Conservation (phyloP, 1,284 basidiomycete genomes). For the Somion occarium region DNA sequence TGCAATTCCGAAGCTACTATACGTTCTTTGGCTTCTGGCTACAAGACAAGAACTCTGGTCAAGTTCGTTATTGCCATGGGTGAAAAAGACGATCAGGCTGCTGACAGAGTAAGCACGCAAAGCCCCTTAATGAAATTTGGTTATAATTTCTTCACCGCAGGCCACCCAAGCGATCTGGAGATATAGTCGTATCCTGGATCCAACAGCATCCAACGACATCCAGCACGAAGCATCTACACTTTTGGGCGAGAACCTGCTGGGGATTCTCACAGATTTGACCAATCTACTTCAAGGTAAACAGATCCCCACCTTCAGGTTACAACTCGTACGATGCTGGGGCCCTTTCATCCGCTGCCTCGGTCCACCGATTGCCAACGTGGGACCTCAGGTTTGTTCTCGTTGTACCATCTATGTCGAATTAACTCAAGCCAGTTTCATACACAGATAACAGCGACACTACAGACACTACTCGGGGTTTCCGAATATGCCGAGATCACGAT, state of each 20-base stretch:
- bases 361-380: conserved; percentile 64
- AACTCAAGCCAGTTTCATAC: too few relatives aligned
- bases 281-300: conserved; percentile 49
- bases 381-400: conserved; percentile 70
- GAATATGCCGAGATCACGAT: conserved; percentile 80
- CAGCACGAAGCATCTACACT: conserved; percentile 31
- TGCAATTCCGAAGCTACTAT: conserved; percentile 38
- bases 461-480: conserved; percentile 74
- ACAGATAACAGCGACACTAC: conserved; percentile 95
- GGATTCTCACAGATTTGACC: conserved; percentile 77
- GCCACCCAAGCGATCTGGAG: conserved; percentile 53
- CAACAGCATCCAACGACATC: conserved; percentile 18
- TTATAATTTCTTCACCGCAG: conserved; percentile 27
- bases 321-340: conserved; percentile 79
- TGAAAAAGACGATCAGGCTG: conserved; percentile 47
- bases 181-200: conserved; percentile 47
- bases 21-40: conserved; percentile 56
- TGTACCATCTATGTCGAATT: neutral
- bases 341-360: conserved; percentile 73
- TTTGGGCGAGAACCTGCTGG: conserved; percentile 74
- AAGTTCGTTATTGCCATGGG: conserved; percentile 76
- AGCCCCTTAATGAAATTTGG: neutral
- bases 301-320: conserved; percentile 17
- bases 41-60: conserved; percentile 62
- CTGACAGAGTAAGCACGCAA: conserved; percentile 37